phyloP scores from a whole-genome alignment of 306 rosid genomes.

The Mimosa bimucronata region DNA sequence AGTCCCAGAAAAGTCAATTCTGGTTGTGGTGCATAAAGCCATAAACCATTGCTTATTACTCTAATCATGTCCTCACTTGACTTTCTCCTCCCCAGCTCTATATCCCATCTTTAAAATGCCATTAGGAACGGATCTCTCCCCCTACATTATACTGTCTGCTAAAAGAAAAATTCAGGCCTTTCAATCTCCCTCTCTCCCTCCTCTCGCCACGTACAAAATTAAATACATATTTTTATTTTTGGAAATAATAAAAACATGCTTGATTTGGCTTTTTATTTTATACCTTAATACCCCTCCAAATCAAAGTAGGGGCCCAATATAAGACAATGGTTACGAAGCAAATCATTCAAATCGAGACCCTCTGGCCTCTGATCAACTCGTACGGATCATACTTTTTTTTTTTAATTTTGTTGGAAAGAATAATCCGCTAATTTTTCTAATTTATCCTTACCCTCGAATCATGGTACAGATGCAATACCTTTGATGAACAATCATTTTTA shows the following conservation, averaged over 20 bases:
- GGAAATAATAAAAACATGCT: neutral
- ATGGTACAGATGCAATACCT: neutral
- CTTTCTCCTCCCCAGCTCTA: neutral
- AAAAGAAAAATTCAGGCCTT: neutral
- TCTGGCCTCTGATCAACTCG: neutral
- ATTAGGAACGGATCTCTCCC: neutral
- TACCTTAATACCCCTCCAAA: neutral
- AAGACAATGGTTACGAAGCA: neutral
- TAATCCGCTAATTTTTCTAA: neutral
- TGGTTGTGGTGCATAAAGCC: conserved; percentile 41
- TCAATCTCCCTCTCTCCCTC: neutral
- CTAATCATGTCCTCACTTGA: conserved; percentile 52
- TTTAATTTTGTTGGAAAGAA: neutral
- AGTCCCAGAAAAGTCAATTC: conserved; percentile 36
- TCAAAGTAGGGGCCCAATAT: neutral
- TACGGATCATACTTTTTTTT: neutral
- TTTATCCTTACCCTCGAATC: neutral
- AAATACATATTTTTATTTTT: neutral
- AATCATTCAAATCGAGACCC: neutral
- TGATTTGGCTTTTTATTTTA: neutral
- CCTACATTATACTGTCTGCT: neutral
- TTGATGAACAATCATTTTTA: neutral
- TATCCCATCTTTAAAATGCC: neutral
- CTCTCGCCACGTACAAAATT: neutral
- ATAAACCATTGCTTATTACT: conserved; percentile 43